A percentile compares a stretch with the other conserved stretches of the same genome.
These are phyloP conservation scores for Asterionellopsis glacialis DNA, from an alignment of 108 stramenopile species.

Conservation along the genomic window DNA sequence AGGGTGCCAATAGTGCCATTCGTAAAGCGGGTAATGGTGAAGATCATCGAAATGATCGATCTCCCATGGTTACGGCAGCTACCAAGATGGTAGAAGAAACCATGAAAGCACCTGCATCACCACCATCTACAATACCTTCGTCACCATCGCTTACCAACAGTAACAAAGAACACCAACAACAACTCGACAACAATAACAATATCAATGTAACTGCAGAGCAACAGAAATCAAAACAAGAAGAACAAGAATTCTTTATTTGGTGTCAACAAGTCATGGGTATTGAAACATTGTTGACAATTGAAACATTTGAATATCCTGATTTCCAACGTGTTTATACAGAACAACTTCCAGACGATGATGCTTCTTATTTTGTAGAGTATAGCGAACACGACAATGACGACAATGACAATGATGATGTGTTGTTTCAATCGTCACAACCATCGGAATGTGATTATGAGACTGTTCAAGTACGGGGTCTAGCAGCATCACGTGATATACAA, in stretches of 20 bases:
- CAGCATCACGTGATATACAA: conserved; percentile 52
- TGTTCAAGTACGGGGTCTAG: conserved; percentile 59
- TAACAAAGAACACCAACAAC: no score
- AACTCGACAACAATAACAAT: neutral
- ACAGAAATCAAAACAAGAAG: neutral
- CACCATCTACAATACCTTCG: no score
- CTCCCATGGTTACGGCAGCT: neutral
- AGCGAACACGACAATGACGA: no score
- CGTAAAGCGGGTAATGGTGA: neutral
- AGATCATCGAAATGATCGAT: neutral
- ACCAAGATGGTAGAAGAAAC: neutral
- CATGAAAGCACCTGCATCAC: neutral
- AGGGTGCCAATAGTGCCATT: neutral
- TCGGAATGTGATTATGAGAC: conserved; percentile 13
- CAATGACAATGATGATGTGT: conserved; percentile 8
- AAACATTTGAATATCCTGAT: conserved; percentile 65
- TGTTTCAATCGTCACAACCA: conserved; percentile 3
- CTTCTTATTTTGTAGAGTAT: conserved; percentile 3
- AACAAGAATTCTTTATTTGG: conserved; percentile 43
- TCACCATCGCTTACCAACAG: no score
- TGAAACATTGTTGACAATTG: conserved; percentile 54
- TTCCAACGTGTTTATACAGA: conserved; percentile 39
- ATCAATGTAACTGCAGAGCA: neutral
- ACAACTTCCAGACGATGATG: conserved; percentile 25
- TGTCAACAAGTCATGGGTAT: conserved; percentile 53